Evolutionary conservation across 495 filamentous ascomycete genomes (phyloP).

Genomic region (Aspergillus indologenus): DNA sequence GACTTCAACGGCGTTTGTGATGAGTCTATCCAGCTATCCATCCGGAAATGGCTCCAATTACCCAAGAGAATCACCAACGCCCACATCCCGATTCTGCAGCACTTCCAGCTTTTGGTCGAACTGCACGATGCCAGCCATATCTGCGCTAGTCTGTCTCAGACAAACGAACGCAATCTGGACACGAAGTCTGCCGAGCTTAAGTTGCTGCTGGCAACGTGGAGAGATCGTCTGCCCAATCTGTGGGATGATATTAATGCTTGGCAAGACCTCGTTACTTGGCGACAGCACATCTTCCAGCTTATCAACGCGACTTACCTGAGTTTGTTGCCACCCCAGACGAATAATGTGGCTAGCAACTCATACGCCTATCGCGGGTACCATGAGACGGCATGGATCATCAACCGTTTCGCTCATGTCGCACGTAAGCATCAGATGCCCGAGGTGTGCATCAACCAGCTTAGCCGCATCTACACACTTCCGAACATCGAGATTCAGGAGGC

Average conservation of each 20-base stretch:
- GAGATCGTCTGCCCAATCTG: constrained; percentile 91
- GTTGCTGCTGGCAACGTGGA: constrained; percentile 88
- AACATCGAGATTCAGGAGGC: constrained; percentile 99
- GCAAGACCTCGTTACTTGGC: constrained; percentile 98
- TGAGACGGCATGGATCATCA: constrained; percentile 99
- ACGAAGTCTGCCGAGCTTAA: constrained; percentile 94
- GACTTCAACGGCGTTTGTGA: constrained; percentile 91
- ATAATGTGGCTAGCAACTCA: constrained; percentile 76
- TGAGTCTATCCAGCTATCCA: constrained; percentile 92
- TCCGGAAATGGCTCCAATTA: constrained; percentile 96
- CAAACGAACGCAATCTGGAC: constrained; percentile 81
- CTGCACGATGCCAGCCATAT: constrained; percentile 97
- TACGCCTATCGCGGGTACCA: constrained; percentile 97
- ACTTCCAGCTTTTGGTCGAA: constrained; percentile 98
- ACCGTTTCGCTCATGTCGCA: constrained; percentile 95
- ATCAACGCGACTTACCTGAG: constrained; percentile 93
- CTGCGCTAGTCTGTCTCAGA: constrained; percentile 79
- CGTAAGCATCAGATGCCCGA: constrained; percentile 95
- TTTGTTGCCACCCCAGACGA: constrained; percentile 75
- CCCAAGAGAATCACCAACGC: constrained; percentile 91
- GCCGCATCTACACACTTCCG: constrained; percentile 94
- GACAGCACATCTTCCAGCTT: constrained; percentile 96
- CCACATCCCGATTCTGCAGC: constrained; percentile 91
- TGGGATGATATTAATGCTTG: constrained; percentile 99
- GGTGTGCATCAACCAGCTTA: constrained; percentile 94